These are phyloP conservation scores for Bathelium albidoporum DNA, from an alignment of 495 filamentous ascomycete genomes.

Conservation along the genomic window DNA sequence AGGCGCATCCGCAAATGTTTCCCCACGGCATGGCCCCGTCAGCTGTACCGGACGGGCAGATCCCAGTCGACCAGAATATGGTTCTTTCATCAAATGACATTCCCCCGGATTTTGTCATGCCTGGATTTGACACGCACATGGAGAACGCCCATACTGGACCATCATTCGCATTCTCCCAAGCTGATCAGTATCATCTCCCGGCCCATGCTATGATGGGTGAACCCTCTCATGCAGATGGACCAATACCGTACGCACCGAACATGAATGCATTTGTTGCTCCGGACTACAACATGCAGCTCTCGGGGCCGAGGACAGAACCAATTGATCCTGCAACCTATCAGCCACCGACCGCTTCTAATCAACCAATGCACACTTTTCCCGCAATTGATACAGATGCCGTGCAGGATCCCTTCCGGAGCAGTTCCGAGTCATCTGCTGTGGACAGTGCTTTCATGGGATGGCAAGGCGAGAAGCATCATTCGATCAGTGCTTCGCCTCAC, in stretches of 20 bases:
- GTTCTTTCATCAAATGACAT: constrained; percentile 2
- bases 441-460: neutral
- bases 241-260: neutral
- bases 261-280: neutral
- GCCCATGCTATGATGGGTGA: neutral
- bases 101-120: neutral
- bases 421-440: neutral
- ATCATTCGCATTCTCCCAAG: neutral
- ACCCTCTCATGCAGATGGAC: neutral
- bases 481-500: neutral
- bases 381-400: neutral
- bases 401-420: neutral
- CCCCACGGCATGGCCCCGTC: neutral
- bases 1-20: neutral
- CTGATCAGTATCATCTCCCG: neutral
- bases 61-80: constrained; percentile 1
- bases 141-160: neutral
- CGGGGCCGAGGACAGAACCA: neutral
- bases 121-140: neutral
- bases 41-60: neutral
- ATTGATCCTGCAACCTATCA: neutral
- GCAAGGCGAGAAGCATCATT: neutral
- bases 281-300: neutral
- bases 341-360: neutral
- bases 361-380: neutral